Evolutionary conservation across 225 moss, liverwort and hornwort species (phyloP).

Genomic region (Ulota crispa): DNA sequence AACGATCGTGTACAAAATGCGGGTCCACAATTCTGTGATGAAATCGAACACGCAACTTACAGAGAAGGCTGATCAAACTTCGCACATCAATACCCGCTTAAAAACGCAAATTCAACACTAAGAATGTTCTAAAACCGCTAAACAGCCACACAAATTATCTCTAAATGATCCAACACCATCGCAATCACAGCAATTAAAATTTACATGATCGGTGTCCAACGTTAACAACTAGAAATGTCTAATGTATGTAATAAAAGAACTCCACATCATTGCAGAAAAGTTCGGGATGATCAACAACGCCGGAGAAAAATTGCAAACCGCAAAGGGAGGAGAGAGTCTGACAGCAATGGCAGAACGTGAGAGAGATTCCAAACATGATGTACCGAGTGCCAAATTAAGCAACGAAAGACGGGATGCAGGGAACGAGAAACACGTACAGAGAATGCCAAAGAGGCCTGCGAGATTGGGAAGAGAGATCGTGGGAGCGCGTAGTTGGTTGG

Average conservation of each 20-base stretch:
- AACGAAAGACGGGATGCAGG: slow-evolving; percentile 13
- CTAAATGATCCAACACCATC: slow-evolving; percentile 15
- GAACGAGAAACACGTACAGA: slow-evolving; percentile 25
- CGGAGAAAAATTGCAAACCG: neutral
- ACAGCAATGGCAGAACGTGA: slow-evolving; percentile 16
- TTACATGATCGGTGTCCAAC: neutral
- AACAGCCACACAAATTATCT: neutral
- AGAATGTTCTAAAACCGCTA: slow-evolving; percentile 21
- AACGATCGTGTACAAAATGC: neutral
- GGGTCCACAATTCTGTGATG: neutral
- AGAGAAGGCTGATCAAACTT: slow-evolving; percentile 14
- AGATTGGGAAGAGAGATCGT: slow-evolving; percentile 12
- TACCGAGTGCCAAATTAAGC: slow-evolving; percentile 36
- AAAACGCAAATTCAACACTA: slow-evolving; percentile 15
- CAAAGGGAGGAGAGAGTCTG: slow-evolving; percentile 12
- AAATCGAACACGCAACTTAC: slow-evolving; percentile 10
- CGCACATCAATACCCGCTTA: neutral
- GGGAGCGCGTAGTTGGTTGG: slow-evolving; percentile 19
- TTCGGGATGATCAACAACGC: slow-evolving; percentile 8
- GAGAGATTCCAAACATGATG: slow-evolving; percentile 11
- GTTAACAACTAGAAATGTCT: neutral
- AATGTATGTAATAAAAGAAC: neutral
- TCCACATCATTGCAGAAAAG: neutral
- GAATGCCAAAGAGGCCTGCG: slow-evolving; percentile 2
- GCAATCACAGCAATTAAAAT: slow-evolving; percentile 16